Conservation (phyloP, 2,329 filamentous ascomycete genomes). For the Aspergillus clavatus region DNA sequence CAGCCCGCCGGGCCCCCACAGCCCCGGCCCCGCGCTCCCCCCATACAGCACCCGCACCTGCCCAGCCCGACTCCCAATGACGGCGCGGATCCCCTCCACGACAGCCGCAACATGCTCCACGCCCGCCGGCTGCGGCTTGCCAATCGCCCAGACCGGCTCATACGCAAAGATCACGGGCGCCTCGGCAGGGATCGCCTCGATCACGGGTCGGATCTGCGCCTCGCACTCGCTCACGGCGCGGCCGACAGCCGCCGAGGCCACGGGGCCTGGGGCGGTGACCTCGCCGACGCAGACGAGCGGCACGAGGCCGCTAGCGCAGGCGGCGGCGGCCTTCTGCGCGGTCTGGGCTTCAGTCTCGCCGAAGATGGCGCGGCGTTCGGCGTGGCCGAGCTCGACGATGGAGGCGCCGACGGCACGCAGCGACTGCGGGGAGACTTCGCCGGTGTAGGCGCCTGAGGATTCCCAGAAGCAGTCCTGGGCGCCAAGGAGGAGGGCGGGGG, state of each 20-base stretch:
- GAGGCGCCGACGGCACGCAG: slow-evolving; percentile 63
- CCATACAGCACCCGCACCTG: slow-evolving; percentile 71
- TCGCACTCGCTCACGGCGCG: slow-evolving; percentile 62
- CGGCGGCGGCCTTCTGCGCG: slow-evolving; percentile 65
- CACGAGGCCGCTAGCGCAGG: slow-evolving; percentile 63
- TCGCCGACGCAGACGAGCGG: slow-evolving; percentile 81
- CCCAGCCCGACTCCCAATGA: slow-evolving; percentile 52
- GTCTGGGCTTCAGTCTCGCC: slow-evolving; percentile 67
- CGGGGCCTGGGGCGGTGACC: slow-evolving; percentile 47
- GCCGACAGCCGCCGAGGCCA: slow-evolving; percentile 47
- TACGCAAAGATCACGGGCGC: slow-evolving; percentile 75
- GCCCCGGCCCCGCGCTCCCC: slow-evolving; percentile 73
- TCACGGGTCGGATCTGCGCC: slow-evolving; percentile 59
- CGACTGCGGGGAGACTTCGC: slow-evolving; percentile 66
- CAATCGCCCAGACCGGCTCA: slow-evolving; percentile 87
- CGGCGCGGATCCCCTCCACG: slow-evolving; percentile 56
- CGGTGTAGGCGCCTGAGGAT: slow-evolving; percentile 68
- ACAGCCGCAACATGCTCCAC: slow-evolving; percentile 69
- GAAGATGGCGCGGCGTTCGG: slow-evolving; percentile 68
- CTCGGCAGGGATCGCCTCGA: slow-evolving; percentile 56
- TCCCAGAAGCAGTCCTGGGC: slow-evolving; percentile 73
- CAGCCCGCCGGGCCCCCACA: slow-evolving; percentile 55
- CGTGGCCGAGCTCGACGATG: slow-evolving; percentile 76
- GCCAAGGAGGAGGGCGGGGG: slow-evolving; percentile 57
- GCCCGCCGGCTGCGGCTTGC: slow-evolving; percentile 64